A percentile compares a stretch with the other conserved stretches of the same genome.
These are phyloP conservation scores for Tetragonia tetragonoides DNA, from an alignment of 148 eudicot genomes.

Conservation along the genomic window DNA sequence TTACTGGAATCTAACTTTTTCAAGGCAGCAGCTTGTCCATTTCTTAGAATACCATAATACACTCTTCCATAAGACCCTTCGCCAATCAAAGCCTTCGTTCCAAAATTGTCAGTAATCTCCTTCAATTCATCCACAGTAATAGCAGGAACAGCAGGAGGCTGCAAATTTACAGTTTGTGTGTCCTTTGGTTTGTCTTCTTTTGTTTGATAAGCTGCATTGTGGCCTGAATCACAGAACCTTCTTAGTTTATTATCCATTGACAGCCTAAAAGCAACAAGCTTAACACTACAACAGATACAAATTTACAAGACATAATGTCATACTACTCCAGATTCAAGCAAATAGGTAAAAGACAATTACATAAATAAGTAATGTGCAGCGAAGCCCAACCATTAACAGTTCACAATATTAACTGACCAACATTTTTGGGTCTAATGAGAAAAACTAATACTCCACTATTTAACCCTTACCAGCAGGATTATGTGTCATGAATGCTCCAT, in stretches of 20 bases:
- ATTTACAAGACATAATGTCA: background rate
- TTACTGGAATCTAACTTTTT: slow-evolving; percentile 75
- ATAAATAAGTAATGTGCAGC: background rate
- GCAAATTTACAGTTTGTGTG: slow-evolving; percentile 47
- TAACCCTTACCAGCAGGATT: slow-evolving; percentile 51
- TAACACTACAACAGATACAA: background rate
- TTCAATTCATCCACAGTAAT: slow-evolving; percentile 63
- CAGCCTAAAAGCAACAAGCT: background rate
- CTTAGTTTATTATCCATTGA: slow-evolving; percentile 13
- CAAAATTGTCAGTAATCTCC: slow-evolving; percentile 66
- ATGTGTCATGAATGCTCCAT: slow-evolving; percentile 57
- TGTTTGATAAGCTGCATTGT: slow-evolving; percentile 55
- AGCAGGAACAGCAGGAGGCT: slow-evolving; percentile 65
- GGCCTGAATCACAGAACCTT: slow-evolving; percentile 38
- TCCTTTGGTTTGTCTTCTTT: slow-evolving; percentile 56
- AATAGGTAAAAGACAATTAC: background rate
- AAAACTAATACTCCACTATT: background rate
- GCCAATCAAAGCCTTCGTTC: slow-evolving; percentile 63
- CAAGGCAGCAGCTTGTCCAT: slow-evolving; percentile 63
- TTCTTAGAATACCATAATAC: slow-evolving; percentile 59
- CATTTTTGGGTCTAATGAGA: background rate
- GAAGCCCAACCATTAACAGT: background rate
- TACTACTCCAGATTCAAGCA: background rate
- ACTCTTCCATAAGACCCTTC: slow-evolving; percentile 79
- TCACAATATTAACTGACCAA: background rate